These are phyloP conservation scores for Exophiala spinifera DNA, from an alignment of 2,329 filamentous ascomycete genomes.

Conservation along the genomic window DNA sequence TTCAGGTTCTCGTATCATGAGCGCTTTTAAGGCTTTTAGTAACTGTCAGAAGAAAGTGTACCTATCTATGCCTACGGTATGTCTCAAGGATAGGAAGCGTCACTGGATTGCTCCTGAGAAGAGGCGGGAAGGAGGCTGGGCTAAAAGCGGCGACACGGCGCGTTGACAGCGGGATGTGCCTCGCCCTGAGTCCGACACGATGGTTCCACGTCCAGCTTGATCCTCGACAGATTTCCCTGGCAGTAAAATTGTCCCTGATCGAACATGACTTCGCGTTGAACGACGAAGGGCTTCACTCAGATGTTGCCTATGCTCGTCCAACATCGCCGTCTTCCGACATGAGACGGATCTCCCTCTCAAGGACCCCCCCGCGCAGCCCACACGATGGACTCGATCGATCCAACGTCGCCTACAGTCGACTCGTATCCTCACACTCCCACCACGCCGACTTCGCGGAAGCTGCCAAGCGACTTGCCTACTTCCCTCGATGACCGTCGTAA, in stretches of 20 bases:
- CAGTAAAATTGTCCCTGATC: background rate
- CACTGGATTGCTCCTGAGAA: too few species aligned
- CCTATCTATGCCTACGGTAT: too few species aligned
- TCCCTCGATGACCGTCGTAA: conserved; percentile 84
- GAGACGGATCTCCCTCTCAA: conserved; percentile 1
- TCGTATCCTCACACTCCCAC: conserved; percentile 14
- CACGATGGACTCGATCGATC: conserved; percentile 19
- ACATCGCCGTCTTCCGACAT: conserved; percentile 10
- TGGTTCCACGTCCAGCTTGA: background rate
- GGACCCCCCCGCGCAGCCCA: conserved; percentile 2
- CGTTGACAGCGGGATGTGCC: background rate
- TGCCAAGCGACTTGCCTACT: conserved; percentile 83
- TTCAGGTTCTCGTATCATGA: conserved; percentile 45
- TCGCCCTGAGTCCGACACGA: background rate
- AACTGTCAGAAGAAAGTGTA: conserved; percentile 42
- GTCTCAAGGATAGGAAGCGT: too few species aligned
- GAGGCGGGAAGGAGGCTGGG: too few species aligned
- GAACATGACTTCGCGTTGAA: background rate
- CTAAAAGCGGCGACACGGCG: background rate
- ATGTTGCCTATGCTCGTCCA: background rate
- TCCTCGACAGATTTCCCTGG: background rate
- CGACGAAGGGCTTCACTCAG: background rate
- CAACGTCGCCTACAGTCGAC: conserved; percentile 8
- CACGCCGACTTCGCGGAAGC: conserved; percentile 34
- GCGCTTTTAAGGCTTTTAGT: conserved; percentile 37